Conservation (phyloP, 768 basidiomycete genomes). For the Phallus indusiatus region DNA sequence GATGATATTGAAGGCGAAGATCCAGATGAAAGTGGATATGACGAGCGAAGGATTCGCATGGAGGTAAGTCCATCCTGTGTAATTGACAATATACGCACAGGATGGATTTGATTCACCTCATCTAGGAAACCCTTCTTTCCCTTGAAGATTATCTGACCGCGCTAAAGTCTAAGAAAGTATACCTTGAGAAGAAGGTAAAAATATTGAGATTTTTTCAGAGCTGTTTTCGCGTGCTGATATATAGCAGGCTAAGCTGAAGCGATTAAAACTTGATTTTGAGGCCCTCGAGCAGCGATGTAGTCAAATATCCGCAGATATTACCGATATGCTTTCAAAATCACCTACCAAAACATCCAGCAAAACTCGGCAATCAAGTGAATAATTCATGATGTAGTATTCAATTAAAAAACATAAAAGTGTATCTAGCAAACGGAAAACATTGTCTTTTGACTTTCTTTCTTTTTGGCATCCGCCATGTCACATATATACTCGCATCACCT, state of each 20-base stretch:
- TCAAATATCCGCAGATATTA: neutral
- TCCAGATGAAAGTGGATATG: neutral
- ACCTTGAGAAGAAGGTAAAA: constrained; percentile 5
- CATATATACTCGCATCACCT: too few relatives aligned
- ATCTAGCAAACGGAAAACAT: too few relatives aligned
- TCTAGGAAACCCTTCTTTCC: neutral
- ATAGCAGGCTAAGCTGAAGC: neutral
- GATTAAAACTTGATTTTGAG: neutral
- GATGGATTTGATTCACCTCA: neutral
- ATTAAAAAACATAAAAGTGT: too few relatives aligned
- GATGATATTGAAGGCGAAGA: neutral
- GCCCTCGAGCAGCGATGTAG: neutral
- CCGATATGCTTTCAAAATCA: neutral
- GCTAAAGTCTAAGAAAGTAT: neutral
- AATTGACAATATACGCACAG: neutral
- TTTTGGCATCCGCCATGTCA: too few relatives aligned
- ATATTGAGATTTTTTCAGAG: neutral
- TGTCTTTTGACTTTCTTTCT: too few relatives aligned
- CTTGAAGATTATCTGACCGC: neutral
- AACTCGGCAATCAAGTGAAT: too few relatives aligned
- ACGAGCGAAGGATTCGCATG: neutral
- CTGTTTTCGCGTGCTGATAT: neutral
- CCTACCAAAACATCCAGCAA: neutral
- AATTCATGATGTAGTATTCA: too few relatives aligned
- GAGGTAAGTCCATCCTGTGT: neutral